phyloP scores from a whole-genome alignment of 768 basidiomycete genomes.

The Boletus vermiculosoides region DNA sequence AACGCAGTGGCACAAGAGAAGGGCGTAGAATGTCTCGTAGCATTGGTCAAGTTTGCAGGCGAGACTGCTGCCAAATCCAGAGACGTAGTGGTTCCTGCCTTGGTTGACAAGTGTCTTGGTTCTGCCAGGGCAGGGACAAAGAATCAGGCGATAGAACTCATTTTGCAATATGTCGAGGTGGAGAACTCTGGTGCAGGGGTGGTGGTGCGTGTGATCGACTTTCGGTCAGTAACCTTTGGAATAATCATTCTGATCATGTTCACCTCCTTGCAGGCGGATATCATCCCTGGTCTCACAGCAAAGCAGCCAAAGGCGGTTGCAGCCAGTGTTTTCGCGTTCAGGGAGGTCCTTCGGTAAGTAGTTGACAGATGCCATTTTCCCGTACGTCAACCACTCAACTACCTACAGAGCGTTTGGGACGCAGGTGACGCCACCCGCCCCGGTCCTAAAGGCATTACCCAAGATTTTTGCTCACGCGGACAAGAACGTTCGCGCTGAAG shows the following conservation, averaged over 20 bases:
- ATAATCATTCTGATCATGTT: slow-evolving; percentile 26
- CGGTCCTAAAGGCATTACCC: slow-evolving; percentile 82
- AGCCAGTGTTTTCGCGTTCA: slow-evolving; percentile 71
- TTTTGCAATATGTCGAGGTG: slow-evolving; percentile 88
- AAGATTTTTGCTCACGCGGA: slow-evolving; percentile 95
- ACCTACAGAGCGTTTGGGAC: slow-evolving; percentile 70
- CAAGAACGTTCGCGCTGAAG: slow-evolving; percentile 94
- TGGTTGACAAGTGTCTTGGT: slow-evolving; percentile 96
- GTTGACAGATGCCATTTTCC: neutral
- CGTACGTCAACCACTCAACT: slow-evolving; percentile 1
- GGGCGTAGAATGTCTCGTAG: slow-evolving; percentile 84
- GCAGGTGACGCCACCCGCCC: slow-evolving; percentile 67
- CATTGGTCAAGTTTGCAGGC: slow-evolving; percentile 88
- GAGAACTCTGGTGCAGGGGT: slow-evolving; percentile 87
- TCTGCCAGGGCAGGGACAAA: slow-evolving; percentile 89
- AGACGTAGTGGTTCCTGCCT: slow-evolving; percentile 77
- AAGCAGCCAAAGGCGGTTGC: slow-evolving; percentile 96
- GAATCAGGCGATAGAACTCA: slow-evolving; percentile 80
- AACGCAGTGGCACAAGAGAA: slow-evolving; percentile 99
- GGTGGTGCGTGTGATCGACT: slow-evolving; percentile 62
- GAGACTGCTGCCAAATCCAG: slow-evolving; percentile 82
- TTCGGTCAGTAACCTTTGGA: slow-evolving; percentile 29
- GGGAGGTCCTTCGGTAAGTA: slow-evolving; percentile 79
- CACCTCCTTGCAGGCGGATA: slow-evolving; percentile 53
- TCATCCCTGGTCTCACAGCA: slow-evolving; percentile 80